Evolutionary conservation across 2,329 filamentous ascomycete genomes (phyloP), one percentile per base, ranked within the genome.

Genomic region (Calycina herbarum): DNA sequence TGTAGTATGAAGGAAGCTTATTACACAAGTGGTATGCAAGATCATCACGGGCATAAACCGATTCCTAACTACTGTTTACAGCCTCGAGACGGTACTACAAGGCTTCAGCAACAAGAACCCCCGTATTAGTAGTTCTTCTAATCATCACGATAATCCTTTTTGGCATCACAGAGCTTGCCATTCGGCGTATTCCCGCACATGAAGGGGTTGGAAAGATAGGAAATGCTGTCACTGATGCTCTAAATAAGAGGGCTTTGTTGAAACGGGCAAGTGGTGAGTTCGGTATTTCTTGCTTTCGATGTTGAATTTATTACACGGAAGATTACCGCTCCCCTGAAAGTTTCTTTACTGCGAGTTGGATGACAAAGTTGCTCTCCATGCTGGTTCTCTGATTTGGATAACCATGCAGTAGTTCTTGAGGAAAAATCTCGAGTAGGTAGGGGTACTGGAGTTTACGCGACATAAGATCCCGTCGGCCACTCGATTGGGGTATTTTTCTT

Each of bases 171-270:
- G 75, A 74, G 64, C 40, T 75, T 29, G 71, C 73, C 1, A 69
- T 74, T 57, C 73, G 71, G 31, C 66, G 71, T 54, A 69, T 78
- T 5, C 76, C 76, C 17, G 63, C 73, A 7, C 69, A 70, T 63
- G 38, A 29, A 54, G 69, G 66, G 0, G 31, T 65, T 33, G 67
- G 66, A 24, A 61, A 48, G 17, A 20, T 67, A 17, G 63, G 58
- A n/a, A 60, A 61, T 59, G 60, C 62, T 29, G 59, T 67, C 7
- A 66, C 63, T 58, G 24, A 65, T 10, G 66, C 56, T 4, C 27
- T 65, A 6, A 29, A 40, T 29, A 68, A 64, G n/a, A 15, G 54
- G 7, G 59, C 17, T 20, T 13, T 68, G 35, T n/a, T 33, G 20
- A 20, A 31, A 45, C 57, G 61, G 27, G 59, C 59, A 58, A 61